Evolutionary conservation across 257 asterid species (phyloP).

Genomic region (Fraxinus quadrangulata): DNA sequence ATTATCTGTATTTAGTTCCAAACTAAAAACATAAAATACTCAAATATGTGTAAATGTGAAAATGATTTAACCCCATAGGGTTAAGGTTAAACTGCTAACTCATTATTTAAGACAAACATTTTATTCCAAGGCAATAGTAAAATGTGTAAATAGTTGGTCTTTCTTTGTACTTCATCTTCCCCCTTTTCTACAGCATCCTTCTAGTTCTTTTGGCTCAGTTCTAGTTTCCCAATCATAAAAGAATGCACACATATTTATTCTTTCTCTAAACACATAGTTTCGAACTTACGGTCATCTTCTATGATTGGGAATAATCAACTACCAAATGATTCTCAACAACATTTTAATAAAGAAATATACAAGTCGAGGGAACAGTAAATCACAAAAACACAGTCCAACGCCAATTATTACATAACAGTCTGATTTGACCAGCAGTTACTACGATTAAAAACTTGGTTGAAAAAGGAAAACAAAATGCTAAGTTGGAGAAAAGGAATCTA

Average conservation of each 20-base stretch:
- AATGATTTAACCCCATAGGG: slow-evolving; percentile 1
- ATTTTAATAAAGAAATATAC: background rate
- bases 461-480: background rate
- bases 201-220: background rate
- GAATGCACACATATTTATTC: background rate
- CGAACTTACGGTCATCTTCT: background rate
- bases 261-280: background rate
- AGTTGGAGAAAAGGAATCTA: background rate
- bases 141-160: background rate
- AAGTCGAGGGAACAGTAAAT: background rate
- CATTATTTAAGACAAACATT: slow-evolving; percentile 3
- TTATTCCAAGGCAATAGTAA: background rate
- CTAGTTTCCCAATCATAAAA: background rate
- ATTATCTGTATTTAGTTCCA: slow-evolving; percentile 33
- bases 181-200: background rate
- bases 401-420: background rate
- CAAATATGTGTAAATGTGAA: slow-evolving; percentile 5
- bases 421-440: background rate
- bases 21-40: slow-evolving; percentile 12
- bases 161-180: background rate
- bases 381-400: background rate
- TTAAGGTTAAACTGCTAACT: slow-evolving; percentile 7
- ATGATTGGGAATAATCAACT: background rate
- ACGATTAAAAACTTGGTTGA: background rate
- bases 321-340: slow-evolving; percentile 4